Base-by-base conservation (phyloP, 495 filamentous ascomycete genomes). In the Penicillium paradoxum region DNA sequence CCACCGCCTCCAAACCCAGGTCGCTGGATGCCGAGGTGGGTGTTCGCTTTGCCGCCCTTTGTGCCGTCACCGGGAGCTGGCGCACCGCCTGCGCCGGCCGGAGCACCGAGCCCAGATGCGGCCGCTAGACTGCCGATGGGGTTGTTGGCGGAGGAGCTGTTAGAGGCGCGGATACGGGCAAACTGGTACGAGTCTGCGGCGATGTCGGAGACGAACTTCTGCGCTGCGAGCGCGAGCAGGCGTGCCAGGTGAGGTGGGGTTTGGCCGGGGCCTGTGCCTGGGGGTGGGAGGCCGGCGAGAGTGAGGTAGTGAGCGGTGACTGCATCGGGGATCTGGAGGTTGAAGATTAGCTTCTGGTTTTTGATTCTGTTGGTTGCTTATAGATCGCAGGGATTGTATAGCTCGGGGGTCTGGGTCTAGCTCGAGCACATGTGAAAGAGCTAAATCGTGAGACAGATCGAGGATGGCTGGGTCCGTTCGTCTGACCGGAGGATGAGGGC, bases 281-380 rank as follows among this genome's bases (percentile, higher is more conserved):
- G 87, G 4, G 93, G 91, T 15, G 91, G 90, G 9, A 97, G 87
- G 48, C 93, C 93, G 63, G 90, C 90, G 59, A 93, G 85, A 14
- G 91, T 92, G 71, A 97, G 89, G 79, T 97, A 97, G 79, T 97
- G 96, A 62, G 93, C 85, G 59, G 91, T 97, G 27, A 98, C 92
- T 10, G 93, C 93, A 70, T 98, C 93, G 42, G 93, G 93, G 57
- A 98, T 97, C 92, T 97, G 62, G 17, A 39, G 13, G 21, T 29
- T 46, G 30, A 45, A 37, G 24, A 55, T 71, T 59, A 67, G 58
- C 53, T 52, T 37, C 15, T 32, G n/a, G 17, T 13, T 36, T 59
- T 45, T 21, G 45, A 10, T 10, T 39, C 19, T 39, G 15, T 36
- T 34, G 18, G 24, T 27, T 39, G 4, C 10, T 11, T 32, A 32